phyloP scores from a whole-genome alignment of 345 rosid genomes.

The Aurinia saxatilis region DNA sequence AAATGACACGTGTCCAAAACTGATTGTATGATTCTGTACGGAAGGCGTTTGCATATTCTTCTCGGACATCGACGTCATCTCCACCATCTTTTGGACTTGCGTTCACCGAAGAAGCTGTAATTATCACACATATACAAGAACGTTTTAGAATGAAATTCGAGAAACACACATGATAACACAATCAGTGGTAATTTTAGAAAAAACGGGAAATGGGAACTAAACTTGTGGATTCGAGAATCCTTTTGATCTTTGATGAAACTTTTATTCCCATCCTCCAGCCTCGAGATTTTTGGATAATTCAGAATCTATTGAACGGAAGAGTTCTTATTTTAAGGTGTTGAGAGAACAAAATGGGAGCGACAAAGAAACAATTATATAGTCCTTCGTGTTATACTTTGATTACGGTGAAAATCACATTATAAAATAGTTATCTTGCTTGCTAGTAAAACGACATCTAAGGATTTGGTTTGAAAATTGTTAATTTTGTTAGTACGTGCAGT shows the following conservation, averaged over 20 bases:
- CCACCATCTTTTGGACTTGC: neutral
- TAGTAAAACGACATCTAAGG: neutral
- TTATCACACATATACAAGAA: neutral
- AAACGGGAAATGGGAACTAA: neutral
- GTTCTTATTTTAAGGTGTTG: neutral
- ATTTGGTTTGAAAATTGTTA: constrained; percentile 15
- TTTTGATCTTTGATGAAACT: constrained; percentile 24
- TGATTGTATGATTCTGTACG: constrained; percentile 74
- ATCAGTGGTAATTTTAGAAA: too few relatives aligned
- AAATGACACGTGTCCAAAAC: constrained; percentile 59
- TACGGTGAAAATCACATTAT: neutral
- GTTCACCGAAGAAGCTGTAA: constrained; percentile 25
- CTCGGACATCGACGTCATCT: constrained; percentile 45
- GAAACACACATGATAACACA: too few relatives aligned
- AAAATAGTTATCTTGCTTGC: neutral
- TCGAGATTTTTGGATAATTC: neutral
- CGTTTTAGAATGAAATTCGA: neutral
- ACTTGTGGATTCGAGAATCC: constrained; percentile 24
- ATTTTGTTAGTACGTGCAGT: constrained; percentile 23
- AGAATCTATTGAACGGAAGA: neutral
- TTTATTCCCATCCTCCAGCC: constrained; percentile 7
- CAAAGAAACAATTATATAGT: constrained; percentile 4
- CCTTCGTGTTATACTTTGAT: neutral
- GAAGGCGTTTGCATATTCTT: constrained; percentile 81
- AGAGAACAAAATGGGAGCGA: neutral